A percentile compares a stretch with the other conserved stretches of the same genome.
These are phyloP conservation scores for Linnemannia schmuckeri DNA, from an alignment of 192 early-diverging fungal species.

Conservation along the genomic window DNA sequence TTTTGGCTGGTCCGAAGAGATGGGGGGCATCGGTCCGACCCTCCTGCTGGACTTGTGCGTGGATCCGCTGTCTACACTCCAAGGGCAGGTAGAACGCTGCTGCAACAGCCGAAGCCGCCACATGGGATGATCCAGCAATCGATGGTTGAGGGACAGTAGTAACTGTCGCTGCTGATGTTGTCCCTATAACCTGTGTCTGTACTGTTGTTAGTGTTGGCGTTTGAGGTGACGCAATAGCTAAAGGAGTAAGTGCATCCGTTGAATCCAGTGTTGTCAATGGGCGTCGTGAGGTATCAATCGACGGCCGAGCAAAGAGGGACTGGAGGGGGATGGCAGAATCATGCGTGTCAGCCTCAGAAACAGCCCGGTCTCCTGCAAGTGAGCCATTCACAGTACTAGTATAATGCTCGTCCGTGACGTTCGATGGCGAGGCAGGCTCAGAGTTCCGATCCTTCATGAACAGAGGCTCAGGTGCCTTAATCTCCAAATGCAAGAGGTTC, in stretches of 20 bases:
- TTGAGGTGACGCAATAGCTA: neutral
- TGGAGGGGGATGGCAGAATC: conserved; percentile 20
- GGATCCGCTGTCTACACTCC: conserved; percentile 43
- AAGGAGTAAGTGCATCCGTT: neutral
- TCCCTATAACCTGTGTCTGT: neutral
- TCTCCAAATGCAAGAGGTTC: neutral
- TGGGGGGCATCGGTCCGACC: conserved; percentile 19
- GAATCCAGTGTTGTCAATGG: neutral
- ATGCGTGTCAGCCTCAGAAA: conserved; percentile 4
- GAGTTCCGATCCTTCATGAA: neutral
- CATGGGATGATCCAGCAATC: neutral
- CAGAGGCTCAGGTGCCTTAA: neutral
- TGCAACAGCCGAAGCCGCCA: conserved; percentile 15
- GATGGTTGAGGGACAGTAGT: neutral
- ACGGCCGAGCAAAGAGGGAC: neutral
- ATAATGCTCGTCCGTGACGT: neutral
- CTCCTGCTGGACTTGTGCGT: conserved; percentile 33
- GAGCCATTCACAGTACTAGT: conserved; percentile 1
- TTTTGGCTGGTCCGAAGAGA: conserved; percentile 42
- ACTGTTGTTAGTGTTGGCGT: neutral
- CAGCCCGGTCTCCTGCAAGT: neutral
- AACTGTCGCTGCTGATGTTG: neutral
- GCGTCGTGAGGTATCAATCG: neutral
- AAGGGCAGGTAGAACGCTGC: conserved; percentile 46
- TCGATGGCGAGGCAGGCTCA: neutral